Conservation (phyloP, 768 basidiomycete genomes). For the Lyophyllum atratum region DNA sequence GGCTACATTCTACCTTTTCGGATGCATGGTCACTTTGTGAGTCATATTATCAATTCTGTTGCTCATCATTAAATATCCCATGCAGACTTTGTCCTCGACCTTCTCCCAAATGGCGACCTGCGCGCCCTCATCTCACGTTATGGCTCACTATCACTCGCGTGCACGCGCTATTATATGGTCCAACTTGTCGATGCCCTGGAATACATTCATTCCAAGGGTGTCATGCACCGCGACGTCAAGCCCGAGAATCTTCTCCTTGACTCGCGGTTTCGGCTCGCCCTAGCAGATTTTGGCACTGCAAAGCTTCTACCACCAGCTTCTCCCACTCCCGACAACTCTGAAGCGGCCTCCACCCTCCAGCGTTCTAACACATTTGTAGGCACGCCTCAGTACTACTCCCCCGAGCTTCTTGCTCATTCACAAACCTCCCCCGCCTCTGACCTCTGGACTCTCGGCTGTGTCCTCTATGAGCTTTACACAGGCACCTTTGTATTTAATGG, state of each 20-base stretch:
- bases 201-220: constrained; percentile 88
- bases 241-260: constrained; percentile 93
- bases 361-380: constrained; percentile 72
- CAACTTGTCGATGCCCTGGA: constrained; percentile 87
- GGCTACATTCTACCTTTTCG: constrained; percentile 83
- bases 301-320: constrained; percentile 59
- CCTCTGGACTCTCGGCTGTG: constrained; percentile 94
- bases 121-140: constrained; percentile 69
- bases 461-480: constrained; percentile 90
- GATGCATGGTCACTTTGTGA: constrained; percentile 82
- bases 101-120: constrained; percentile 77
- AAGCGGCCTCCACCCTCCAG: constrained; percentile 31
- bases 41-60: constrained; percentile 27
- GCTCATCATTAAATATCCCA: constrained; percentile 27
- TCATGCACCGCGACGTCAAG: constrained; percentile 87
- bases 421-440: constrained; percentile 61
- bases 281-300: constrained; percentile 97
- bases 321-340: not conserved
- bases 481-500: constrained; percentile 93
- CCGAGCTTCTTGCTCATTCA: constrained; percentile 75
- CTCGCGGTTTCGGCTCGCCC: constrained; percentile 80
- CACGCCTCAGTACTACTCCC: constrained; percentile 87
- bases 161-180: constrained; percentile 83
- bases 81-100: constrained; percentile 72
- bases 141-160: constrained; percentile 83